These are phyloP conservation scores for Phytophthora rubi DNA, from an alignment of 352 stramenopile species.

Conservation along the genomic window DNA sequence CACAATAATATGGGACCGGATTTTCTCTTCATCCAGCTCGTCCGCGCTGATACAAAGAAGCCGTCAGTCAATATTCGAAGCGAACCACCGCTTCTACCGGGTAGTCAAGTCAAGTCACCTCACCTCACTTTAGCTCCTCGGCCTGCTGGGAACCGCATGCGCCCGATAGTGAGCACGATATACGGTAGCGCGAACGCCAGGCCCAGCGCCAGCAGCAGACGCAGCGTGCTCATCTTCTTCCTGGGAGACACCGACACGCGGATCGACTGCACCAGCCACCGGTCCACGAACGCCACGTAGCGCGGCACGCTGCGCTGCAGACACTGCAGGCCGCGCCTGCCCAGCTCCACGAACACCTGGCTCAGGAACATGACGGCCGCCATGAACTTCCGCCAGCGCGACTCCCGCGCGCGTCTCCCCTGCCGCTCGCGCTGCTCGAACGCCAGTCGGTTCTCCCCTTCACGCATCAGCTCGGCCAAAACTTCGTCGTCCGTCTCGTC, in stretches of 20 bases:
- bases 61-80: not conserved
- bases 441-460: constrained; percentile 39
- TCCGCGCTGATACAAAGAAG: constrained; percentile 27
- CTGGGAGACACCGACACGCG: constrained; percentile 43
- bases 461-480: constrained; percentile 49
- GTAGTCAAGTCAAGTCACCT: not conserved
- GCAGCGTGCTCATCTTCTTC: constrained; percentile 46
- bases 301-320: constrained; percentile 54
- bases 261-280: constrained; percentile 55
- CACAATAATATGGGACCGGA: constrained; percentile 71
- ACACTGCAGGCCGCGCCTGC: constrained; percentile 45
- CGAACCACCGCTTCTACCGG: too few relatives aligned
- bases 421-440: constrained; percentile 29
- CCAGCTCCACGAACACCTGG: constrained; percentile 59
- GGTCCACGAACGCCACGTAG: constrained; percentile 60
- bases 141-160: constrained; percentile 36
- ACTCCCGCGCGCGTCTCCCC: constrained; percentile 17
- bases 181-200: constrained; percentile 53
- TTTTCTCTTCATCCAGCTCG: constrained; percentile 62
- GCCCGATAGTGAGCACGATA: constrained; percentile 52
- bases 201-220: constrained; percentile 46
- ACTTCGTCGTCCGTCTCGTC: constrained; percentile 54
- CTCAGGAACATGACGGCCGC: constrained; percentile 50
- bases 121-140: constrained; percentile 18
- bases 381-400: constrained; percentile 51